Conservation (phyloP, 225 moss, liverwort and hornwort species). For the Bryum argenteum region DNA sequence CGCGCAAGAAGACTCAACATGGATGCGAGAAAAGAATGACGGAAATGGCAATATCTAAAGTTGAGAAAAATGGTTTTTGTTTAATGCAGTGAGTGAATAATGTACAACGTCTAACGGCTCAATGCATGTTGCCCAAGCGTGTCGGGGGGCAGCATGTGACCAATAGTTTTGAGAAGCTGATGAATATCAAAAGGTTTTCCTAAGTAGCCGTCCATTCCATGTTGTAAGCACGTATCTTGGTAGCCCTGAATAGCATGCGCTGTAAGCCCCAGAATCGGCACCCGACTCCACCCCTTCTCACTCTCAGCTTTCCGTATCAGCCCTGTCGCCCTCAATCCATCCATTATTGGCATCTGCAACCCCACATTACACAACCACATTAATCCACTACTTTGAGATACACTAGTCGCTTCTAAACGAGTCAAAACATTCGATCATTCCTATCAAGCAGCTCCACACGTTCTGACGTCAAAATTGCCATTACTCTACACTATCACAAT, state of each 20-base stretch:
- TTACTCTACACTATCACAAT: too few relatives aligned
- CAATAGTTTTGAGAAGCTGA: slow-evolving; percentile 69
- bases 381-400: background rate
- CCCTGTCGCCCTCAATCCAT: slow-evolving; percentile 70
- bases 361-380: background rate
- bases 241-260: slow-evolving; percentile 89
- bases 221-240: slow-evolving; percentile 66
- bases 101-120: slow-evolving; percentile 47
- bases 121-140: slow-evolving; percentile 20
- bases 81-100: slow-evolving; percentile 23
- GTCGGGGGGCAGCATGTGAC: slow-evolving; percentile 51
- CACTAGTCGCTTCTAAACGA: too few relatives aligned
- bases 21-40: too few relatives aligned
- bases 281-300: slow-evolving; percentile 49
- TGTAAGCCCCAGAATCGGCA: slow-evolving; percentile 76
- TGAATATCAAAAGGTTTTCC: slow-evolving; percentile 92
- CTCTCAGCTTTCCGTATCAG: slow-evolving; percentile 67
- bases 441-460: too few relatives aligned
- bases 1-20: too few relatives aligned
- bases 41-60: background rate
- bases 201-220: slow-evolving; percentile 65
- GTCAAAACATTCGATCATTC: too few relatives aligned
- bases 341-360: slow-evolving; percentile 86
- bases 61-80: slow-evolving; percentile 31
- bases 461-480: too few relatives aligned